Conservation (phyloP, 305 asterid species). For the Fraxinus floribunda region DNA sequence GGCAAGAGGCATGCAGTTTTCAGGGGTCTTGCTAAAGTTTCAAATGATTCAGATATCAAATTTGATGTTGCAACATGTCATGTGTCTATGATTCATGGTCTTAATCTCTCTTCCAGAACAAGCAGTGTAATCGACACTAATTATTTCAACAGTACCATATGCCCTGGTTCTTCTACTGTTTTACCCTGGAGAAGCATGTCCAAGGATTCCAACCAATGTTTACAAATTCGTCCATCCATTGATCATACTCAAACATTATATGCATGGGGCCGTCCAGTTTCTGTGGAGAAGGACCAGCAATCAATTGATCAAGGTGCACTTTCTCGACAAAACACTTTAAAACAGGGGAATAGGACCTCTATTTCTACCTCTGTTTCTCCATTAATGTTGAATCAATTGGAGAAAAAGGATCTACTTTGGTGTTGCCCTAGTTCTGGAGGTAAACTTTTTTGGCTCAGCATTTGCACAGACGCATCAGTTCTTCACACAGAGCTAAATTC, state of each 20-base stretch:
- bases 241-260: conserved; percentile 57
- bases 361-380: conserved; percentile 43
- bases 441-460: conserved; percentile 77
- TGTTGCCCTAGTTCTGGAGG: conserved; percentile 80
- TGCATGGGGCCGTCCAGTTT: conserved; percentile 86
- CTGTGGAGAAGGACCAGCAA: conserved; percentile 69
- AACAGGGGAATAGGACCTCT: conserved; percentile 46
- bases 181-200: conserved; percentile 91
- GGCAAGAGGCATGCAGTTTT: conserved; percentile 87
- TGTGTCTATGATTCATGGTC: conserved; percentile 38
- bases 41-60: conserved; percentile 80
- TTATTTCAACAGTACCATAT: conserved; percentile 41
- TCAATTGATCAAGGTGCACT: conserved; percentile 60
- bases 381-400: conserved; percentile 78
- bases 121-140: conserved; percentile 39
- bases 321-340: conserved; percentile 68
- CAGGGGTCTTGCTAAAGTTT: conserved; percentile 78
- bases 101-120: conserved; percentile 37
- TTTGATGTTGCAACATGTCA: conserved; percentile 68
- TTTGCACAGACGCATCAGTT: conserved; percentile 91
- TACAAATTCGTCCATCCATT: conserved; percentile 79
- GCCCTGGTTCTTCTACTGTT: conserved; percentile 61
- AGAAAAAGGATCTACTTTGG: conserved; percentile 86
- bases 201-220: conserved; percentile 62
- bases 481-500: conserved; percentile 84